Base-by-base conservation (phyloP, 352 stramenopile species). In the Pythium catenulatum region DNA sequence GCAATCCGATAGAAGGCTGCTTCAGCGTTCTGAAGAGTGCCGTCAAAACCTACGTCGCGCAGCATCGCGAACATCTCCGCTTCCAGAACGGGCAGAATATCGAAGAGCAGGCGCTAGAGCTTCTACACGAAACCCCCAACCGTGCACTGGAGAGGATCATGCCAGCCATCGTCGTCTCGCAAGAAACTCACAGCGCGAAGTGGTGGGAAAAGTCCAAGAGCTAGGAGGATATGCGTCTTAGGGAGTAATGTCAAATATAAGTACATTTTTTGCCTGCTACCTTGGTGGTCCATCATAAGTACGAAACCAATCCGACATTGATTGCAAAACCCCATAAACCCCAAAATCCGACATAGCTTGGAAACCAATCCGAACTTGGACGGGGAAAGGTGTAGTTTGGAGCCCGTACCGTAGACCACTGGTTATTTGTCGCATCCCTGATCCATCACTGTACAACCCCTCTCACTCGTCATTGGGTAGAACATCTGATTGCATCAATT, bases 101-200 rank as follows among this genome's bases (percentile, higher is more conserved):
- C 17, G 5, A 36, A 70, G 14, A n/a, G 45, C 30, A 70, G 27
- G 45, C 56, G 39, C 9, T 65, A 65, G 5, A 65, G 25, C 7
- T 50, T 45, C n/a, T n/a, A n/a, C n/a, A n/a, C n/a, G n/a, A n/a
- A n/a, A n/a, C n/a, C n/a, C n/a, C n/a, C n/a, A n/a, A n/a, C n/a
- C n/a, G n/a, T n/a, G n/a, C n/a, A n/a, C n/a, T n/a, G 17, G 23
- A 36, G 58, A 39, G 25, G 39, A 74, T 74, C 39, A 74, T 41
- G 21, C 63, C 63, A 15, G 39, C 41, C 37, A 11, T 54, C 37
- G 37, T 74, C 23, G 63, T 74, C 21, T 37, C 14, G 21, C 63
- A 74, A 52, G 63, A 74, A 23, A 74, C 56, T 25, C 63, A 74
- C 63, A 56, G 37, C 36, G 63, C 63, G 63, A 74, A 74, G 37